Percentiles rank a stretch among this genome's conserved stretches.
These are phyloP conservation scores for Laetiporus sulphureus DNA, from an alignment of 1,284 basidiomycete genomes.

Conservation along the genomic window DNA sequence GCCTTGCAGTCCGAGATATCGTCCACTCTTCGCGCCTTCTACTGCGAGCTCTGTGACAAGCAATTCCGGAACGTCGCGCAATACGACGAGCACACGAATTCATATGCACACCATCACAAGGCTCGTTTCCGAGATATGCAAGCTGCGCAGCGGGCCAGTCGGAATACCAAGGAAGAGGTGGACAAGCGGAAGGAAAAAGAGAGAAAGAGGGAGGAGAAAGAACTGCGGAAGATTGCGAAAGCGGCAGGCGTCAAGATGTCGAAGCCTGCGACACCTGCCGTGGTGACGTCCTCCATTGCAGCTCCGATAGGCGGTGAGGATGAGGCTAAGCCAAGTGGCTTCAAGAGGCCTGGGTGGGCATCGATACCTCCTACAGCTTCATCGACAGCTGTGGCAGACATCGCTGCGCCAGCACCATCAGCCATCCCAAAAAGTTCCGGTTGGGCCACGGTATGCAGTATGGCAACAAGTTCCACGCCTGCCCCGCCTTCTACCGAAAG, in stretches of 20 bases:
- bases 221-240: constrained; percentile 71
- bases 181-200: constrained; percentile 78
- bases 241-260: constrained; percentile 69
- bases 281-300: constrained; percentile 19
- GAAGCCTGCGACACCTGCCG: constrained; percentile 32
- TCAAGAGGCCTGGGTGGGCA: constrained; percentile 60
- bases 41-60: constrained; percentile 76
- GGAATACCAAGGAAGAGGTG: constrained; percentile 46
- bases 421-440: too few species aligned
- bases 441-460: constrained; percentile 29
- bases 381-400: constrained; percentile 1
- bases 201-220: constrained; percentile 73
- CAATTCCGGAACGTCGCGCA: constrained; percentile 78
- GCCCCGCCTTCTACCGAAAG: neutral
- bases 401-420: neutral
- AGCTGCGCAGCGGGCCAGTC: constrained; percentile 46
- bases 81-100: constrained; percentile 81
- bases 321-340: constrained; percentile 23
- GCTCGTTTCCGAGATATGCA: constrained; percentile 74
- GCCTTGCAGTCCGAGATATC: constrained; percentile 63
- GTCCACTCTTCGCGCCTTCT: constrained; percentile 63
- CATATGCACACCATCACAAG: constrained; percentile 79
- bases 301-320: constrained; percentile 19
- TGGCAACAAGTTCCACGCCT: constrained; percentile 5
- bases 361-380: constrained; percentile 15